Conservation (phyloP, 805 yeast species). For the Wickerhamomyces chambardii region DNA sequence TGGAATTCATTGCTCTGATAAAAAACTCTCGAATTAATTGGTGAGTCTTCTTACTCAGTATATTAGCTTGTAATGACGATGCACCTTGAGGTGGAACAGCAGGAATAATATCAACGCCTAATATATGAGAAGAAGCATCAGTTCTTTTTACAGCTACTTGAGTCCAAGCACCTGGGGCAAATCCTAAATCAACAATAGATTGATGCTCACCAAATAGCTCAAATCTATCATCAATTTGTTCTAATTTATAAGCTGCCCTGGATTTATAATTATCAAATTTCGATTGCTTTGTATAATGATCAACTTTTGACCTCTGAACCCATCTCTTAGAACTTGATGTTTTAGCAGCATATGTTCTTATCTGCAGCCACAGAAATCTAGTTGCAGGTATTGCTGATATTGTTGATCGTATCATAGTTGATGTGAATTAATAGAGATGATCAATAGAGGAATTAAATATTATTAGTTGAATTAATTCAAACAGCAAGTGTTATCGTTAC, state of each 20-base stretch:
- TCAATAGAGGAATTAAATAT: too few relatives aligned
- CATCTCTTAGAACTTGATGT: conserved; percentile 58
- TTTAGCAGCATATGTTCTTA: conserved; percentile 14
- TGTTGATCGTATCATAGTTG: too few relatives aligned
- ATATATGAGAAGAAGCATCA: conserved; percentile 40
- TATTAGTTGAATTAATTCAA: too few relatives aligned
- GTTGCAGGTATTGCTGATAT: too few relatives aligned
- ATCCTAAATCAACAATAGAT: conserved; percentile 80
- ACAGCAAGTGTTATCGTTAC: too few relatives aligned
- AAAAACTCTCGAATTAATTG: conserved; percentile 43
- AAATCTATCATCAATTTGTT: conserved; percentile 64
- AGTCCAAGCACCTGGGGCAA: conserved; percentile 94
- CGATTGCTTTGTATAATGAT: conserved; percentile 61
- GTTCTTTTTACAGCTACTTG: conserved; percentile 64
- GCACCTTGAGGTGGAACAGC: conserved; percentile 77
- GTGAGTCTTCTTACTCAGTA: conserved; percentile 62
- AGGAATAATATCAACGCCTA: conserved; percentile 81
- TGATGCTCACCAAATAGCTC: conserved; percentile 44
- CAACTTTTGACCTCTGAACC: conserved; percentile 63
- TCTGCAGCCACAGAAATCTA: too few relatives aligned
- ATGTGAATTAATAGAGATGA: too few relatives aligned
- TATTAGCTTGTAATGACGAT: conserved; percentile 78
- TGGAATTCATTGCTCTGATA: conserved; percentile 11
- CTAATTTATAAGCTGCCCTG: conserved; percentile 84
- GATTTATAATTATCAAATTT: conserved; percentile 55